Base-by-base conservation (phyloP, 768 basidiomycete species). In the Cystoderma amianthinum region DNA sequence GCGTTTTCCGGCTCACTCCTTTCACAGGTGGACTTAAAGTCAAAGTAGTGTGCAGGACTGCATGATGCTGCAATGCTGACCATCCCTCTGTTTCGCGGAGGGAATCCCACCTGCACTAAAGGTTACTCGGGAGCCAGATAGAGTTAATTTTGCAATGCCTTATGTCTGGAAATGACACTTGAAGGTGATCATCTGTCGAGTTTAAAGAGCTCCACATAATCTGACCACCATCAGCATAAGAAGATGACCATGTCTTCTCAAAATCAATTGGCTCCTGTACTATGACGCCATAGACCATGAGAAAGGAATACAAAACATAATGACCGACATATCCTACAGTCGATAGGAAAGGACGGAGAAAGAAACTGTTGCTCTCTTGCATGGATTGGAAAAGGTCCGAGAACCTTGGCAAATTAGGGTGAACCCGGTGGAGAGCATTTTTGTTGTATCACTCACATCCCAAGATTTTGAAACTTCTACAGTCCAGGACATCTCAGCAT, bases 311-410 rank as follows among this genome's bases (percentile, higher is more conserved):
- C 11, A 23, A 41, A 33, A 39, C 24, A n/a, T 21, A 11, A 22
- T 56, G 28, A 36, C 7, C 16, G 23, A n/a, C 13, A 16, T n/a
- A 19, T 36, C 64, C 64, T 58, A 85, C 86, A 57, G 46, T 83
- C 65, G 12, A 87, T 50, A 5, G 86, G 85, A 51, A 77, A 88
- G 7, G 82, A 72, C 3, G 89, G 87, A 1, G 83, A 83, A n/a
- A 91, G 58, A 51, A 77, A 82, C 41, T 90, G 81, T 37, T 91
- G 89, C 48, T 91, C 89, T 51, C 88, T 70, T 9, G 88, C 87
- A 44, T 87, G 85, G 22, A 85, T 74, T 2, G 88, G 87, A 56
- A 91, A 91, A 0, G 88, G 89, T 0, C 87, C 89, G 10, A 92
- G 72, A 9, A 86, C 76, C 83, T 86, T 17, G n/a, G 25, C 38